These are phyloP conservation scores for Penicillium fimorum DNA, from an alignment of 495 filamentous ascomycete species.

Conservation along the genomic window DNA sequence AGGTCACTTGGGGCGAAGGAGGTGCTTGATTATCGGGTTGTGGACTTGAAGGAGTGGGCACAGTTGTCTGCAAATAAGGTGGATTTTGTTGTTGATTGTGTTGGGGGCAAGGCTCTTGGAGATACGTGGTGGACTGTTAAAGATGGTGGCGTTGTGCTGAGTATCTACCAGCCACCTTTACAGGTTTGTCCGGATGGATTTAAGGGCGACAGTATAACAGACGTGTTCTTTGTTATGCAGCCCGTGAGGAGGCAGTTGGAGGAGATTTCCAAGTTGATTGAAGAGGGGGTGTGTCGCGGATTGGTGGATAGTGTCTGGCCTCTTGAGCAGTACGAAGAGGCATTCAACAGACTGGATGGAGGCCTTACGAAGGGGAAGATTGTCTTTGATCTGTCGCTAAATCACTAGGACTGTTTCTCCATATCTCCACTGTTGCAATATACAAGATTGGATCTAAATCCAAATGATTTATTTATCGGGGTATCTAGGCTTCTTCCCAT, in stretches of 20 bases:
- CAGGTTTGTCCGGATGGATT: constrained; percentile 35
- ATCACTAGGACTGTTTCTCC: not conserved
- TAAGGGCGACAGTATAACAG: constrained; percentile 26
- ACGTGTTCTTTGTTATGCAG: constrained; percentile 47
- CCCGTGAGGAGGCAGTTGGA: constrained; percentile 40
- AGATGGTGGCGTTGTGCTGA: constrained; percentile 45
- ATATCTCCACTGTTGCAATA: not conserved
- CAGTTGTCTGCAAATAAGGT: constrained; percentile 27
- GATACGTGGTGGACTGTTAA: constrained; percentile 48
- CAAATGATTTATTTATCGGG: too few relatives aligned
- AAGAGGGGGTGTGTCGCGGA: constrained; percentile 36
- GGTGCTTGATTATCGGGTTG: constrained; percentile 45
- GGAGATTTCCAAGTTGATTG: constrained; percentile 43
- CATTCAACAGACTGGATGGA: constrained; percentile 43
- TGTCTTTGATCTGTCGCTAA: constrained; percentile 32
- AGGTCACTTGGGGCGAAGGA: constrained; percentile 43
- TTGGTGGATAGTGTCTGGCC: constrained; percentile 50
- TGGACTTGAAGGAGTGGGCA: constrained; percentile 37
- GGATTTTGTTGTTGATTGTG: constrained; percentile 53
- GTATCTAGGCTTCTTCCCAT: too few relatives aligned
- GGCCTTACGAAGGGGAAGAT: constrained; percentile 45
- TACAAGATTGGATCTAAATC: not conserved
- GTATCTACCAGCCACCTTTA: constrained; percentile 52
- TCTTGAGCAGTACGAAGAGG: constrained; percentile 46
- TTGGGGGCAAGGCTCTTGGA: constrained; percentile 44